These are phyloP conservation scores for Novymonas esmeraldas DNA, from an alignment of 208 protist species.

Conservation along the genomic window DNA sequence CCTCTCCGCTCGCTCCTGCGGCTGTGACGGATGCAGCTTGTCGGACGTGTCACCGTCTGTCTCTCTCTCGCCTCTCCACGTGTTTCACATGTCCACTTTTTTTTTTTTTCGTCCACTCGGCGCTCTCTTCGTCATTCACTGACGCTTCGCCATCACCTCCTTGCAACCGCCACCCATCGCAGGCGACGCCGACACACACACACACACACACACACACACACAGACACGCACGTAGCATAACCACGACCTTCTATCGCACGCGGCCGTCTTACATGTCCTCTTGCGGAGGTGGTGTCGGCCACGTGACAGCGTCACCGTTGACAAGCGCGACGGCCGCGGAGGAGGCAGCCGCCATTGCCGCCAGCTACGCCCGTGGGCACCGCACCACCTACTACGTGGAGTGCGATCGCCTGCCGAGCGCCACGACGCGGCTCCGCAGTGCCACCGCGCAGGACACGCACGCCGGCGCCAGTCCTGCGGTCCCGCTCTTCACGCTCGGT, in stretches of 20 bases:
- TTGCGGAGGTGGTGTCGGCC: background rate
- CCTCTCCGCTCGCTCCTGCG: no score
- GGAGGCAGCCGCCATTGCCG: slow-evolving; percentile 26
- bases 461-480: background rate
- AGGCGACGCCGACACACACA: background rate
- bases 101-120: no score
- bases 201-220: background rate
- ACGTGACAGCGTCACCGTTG: background rate
- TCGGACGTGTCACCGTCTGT: no score
- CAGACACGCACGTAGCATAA: background rate
- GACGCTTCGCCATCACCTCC: no score
- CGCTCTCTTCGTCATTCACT: no score
- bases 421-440: background rate
- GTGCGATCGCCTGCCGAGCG: slow-evolving; percentile 32
- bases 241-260: background rate
- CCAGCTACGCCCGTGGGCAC: slow-evolving; percentile 18
- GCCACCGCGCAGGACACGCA: background rate
- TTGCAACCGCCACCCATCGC: background rate
- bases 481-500: slow-evolving; percentile 13
- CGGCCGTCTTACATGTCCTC: no score
- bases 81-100: no score
- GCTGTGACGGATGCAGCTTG: no score
- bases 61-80: no score
- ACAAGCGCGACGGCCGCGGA: slow-evolving; percentile 5
- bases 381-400: slow-evolving; percentile 51